Base-by-base conservation (phyloP, 768 basidiomycete species). In the Leccinum barrowsii region DNA sequence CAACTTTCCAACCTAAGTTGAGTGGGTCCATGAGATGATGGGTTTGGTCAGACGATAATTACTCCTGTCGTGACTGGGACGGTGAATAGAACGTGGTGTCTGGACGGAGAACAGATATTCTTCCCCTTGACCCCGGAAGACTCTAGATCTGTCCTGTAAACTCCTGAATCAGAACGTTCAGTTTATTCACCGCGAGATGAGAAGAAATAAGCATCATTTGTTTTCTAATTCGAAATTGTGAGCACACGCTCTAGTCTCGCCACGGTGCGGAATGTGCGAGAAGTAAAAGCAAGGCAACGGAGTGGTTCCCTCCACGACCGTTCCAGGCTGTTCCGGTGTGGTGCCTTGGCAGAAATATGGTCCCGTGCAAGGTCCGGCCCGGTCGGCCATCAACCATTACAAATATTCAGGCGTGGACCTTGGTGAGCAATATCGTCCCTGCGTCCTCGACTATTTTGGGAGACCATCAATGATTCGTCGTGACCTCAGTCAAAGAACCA, bases 351-450 rank as follows among this genome's bases (percentile, higher is more conserved):
- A 49, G 32, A 28, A 44, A 44, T 42, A 32, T 5, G 21, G 11
- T 15, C 10, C 19, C n/a, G 52, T 4, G 54, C 49, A 46, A 53
- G 57, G 24, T 17, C 37, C 15, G 28, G 32, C 46, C 26, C 58
- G 59, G 56, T 58, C 35, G 30, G 28, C 13, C 22, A 22, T 40
- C 28, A 28, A 49, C 19, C 26, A 46, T 54, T 30, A 35, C 11
- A 48, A 26, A 32, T 34, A 56, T 50, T 15, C 26, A 50, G 49
- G 47, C 19, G 47, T 32, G 55, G 55, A 59, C 59, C 57, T 52
- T 49, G 48, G 52, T 5, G 49, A 50, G 48, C 46, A 44, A 57
- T 42, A 57, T 35, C 46, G 22, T 53, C 56, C n/a, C 65, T 56
- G 53, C 46, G 26, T 58, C 55, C 52, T 21, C 47, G 17, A n/a